phyloP scores from a whole-genome alignment of 2,329 filamentous ascomycete genomes.

The Neofusicoccum ribis region DNA sequence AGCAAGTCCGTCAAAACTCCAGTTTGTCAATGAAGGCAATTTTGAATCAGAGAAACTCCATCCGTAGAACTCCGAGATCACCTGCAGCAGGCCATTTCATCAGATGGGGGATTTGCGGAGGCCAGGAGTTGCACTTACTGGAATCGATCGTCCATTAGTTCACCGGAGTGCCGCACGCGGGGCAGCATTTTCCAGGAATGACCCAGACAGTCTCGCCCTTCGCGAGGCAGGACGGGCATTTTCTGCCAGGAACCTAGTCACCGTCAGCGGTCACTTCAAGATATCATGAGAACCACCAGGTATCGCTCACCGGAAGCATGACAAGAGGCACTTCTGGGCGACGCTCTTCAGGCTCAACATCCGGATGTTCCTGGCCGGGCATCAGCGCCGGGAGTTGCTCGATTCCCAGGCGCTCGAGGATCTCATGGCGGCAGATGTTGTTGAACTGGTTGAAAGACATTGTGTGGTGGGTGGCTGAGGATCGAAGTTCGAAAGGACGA shows the following conservation, averaged over 20 bases:
- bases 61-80: constrained; percentile 13
- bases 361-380: not conserved
- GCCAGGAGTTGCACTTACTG: not conserved
- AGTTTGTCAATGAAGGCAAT: not conserved
- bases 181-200: constrained; percentile 42
- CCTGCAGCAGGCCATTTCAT: not conserved
- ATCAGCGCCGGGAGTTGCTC: constrained; percentile 20
- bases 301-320: constrained; percentile 35
- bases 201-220: constrained; percentile 44
- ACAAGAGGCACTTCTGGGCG: constrained; percentile 30
- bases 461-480: not conserved
- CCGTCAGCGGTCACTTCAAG: not conserved
- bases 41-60: constrained; percentile 5
- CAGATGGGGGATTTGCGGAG: not conserved
- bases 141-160: constrained; percentile 26
- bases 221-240: constrained; percentile 41
- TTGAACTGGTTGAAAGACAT: constrained; percentile 21
- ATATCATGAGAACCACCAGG: not conserved
- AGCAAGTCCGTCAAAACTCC: not conserved
- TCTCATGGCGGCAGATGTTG: constrained; percentile 20
- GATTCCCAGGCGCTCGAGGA: constrained; percentile 20
- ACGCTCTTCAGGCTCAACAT: constrained; percentile 13
- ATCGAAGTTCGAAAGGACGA: not conserved
- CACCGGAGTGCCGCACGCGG: constrained; percentile 41
- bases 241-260: constrained; percentile 39